These are phyloP conservation scores for Lepidium didymum DNA, from an alignment of 345 rosid genomes.

Conservation along the genomic window DNA sequence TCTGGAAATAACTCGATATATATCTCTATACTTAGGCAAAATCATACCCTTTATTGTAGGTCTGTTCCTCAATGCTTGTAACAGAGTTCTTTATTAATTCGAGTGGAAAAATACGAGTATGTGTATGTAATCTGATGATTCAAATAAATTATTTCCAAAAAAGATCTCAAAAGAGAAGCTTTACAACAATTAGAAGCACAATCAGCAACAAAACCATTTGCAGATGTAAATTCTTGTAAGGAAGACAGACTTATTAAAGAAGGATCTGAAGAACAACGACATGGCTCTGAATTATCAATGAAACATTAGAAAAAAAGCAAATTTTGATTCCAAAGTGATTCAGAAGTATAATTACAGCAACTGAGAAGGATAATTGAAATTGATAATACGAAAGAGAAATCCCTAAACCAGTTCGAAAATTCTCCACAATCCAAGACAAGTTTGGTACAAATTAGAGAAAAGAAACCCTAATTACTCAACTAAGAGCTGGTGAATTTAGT, in stretches of 20 bases:
- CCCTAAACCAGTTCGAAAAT: not conserved
- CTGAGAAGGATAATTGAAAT: not conserved
- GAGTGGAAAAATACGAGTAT: not conserved
- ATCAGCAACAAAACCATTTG: not conserved
- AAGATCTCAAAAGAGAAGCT: too few species aligned
- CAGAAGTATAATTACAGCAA: not conserved
- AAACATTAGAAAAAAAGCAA: not conserved
- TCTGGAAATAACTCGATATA: slow-evolving; percentile 31
- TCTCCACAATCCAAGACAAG: not conserved
- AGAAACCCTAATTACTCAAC: not conserved
- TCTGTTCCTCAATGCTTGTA: too few species aligned
- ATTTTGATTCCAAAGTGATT: not conserved
- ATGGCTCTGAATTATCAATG: not conserved
- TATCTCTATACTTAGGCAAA: not conserved
- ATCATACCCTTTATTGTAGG: not conserved
- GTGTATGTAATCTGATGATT: not conserved
- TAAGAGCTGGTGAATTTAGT: slow-evolving; percentile 50
- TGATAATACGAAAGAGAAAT: not conserved
- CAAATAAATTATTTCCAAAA: too few species aligned
- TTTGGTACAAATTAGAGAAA: not conserved
- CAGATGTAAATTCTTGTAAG: not conserved
- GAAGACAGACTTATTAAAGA: too few species aligned
- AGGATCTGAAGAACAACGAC: too few species aligned
- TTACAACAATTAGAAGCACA: not conserved
- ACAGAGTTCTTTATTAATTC: not conserved